Evolutionary conservation across 2,329 filamentous ascomycete genomes (phyloP).

Genomic region (Escovopsis sp.): DNA sequence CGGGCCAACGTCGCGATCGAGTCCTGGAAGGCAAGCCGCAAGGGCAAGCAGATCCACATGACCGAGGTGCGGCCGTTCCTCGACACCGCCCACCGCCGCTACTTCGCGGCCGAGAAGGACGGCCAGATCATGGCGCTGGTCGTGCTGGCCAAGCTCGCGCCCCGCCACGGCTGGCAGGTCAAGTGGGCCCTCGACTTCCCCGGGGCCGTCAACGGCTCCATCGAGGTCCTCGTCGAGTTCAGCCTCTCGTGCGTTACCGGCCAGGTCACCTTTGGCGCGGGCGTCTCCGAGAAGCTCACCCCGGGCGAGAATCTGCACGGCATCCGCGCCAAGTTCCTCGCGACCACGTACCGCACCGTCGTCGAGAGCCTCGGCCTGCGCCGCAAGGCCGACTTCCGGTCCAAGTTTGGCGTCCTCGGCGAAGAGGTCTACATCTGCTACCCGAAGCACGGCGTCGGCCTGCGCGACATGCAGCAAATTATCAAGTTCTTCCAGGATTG

Average conservation of each 20-base stretch:
- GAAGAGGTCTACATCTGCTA: conserved; percentile 85
- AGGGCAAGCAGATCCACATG: conserved; percentile 74
- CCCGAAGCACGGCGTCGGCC: conserved; percentile 69
- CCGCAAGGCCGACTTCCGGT: conserved; percentile 76
- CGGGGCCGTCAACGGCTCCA: conserved; percentile 68
- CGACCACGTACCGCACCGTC: conserved; percentile 68
- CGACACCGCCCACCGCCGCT: conserved; percentile 68
- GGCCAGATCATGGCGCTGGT: conserved; percentile 63
- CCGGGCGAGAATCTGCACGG: conserved; percentile 73
- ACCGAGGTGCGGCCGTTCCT: conserved; percentile 85
- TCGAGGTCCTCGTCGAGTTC: conserved; percentile 67
- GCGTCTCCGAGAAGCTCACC: conserved; percentile 58
- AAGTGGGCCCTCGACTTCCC: conserved; percentile 96
- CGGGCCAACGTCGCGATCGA: conserved; percentile 59
- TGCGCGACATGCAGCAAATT: conserved; percentile 70
- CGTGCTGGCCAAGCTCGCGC: conserved; percentile 69
- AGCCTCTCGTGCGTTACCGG: conserved; percentile 40
- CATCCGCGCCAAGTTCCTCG: conserved; percentile 64
- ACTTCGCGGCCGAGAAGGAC: conserved; percentile 66
- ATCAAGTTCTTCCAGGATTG: conserved; percentile 77
- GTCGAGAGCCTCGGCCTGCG: conserved; percentile 70
- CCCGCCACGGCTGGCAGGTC: conserved; percentile 77
- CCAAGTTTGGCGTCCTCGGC: conserved; percentile 75
- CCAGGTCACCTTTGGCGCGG: conserved; percentile 73
- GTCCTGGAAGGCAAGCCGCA: conserved; percentile 67